These are phyloP conservation scores for Chondrostereum purpureum DNA, from an alignment of 1,284 basidiomycete genomes.

Conservation along the genomic window DNA sequence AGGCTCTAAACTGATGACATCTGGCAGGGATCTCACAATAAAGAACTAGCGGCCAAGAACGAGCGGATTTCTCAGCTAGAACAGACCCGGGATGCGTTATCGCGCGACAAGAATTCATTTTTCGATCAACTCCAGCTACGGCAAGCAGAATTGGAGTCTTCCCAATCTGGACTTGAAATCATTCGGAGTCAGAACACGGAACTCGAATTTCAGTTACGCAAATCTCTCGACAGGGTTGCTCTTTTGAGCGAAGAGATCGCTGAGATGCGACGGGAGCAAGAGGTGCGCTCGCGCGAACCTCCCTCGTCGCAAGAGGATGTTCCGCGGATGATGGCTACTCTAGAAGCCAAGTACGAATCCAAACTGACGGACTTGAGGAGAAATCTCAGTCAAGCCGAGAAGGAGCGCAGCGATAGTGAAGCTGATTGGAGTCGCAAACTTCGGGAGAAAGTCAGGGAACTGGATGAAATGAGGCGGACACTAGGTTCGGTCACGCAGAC, in stretches of 20 bases:
- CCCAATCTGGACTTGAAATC: slow-evolving; percentile 65
- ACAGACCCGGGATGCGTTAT: slow-evolving; percentile 57
- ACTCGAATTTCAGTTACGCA: slow-evolving; percentile 78
- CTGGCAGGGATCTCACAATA: slow-evolving; percentile 59
- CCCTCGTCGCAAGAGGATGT: slow-evolving; percentile 61
- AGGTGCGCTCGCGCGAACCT: slow-evolving; percentile 36
- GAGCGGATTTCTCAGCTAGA: slow-evolving; percentile 68
- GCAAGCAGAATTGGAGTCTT: slow-evolving; percentile 83
- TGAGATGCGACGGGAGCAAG: slow-evolving; percentile 57
- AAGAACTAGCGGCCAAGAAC: slow-evolving; percentile 59
- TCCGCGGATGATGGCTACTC: slow-evolving; percentile 67
- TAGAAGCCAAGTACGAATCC: slow-evolving; percentile 72
- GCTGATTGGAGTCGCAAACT: slow-evolving; percentile 81
- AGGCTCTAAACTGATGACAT: too few relatives aligned
- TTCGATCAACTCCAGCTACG: slow-evolving; percentile 83
- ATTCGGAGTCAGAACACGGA: slow-evolving; percentile 76
- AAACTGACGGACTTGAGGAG: slow-evolving; percentile 66
- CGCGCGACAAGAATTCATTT: slow-evolving; percentile 66
- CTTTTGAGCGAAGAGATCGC: slow-evolving; percentile 69
- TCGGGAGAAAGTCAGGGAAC: slow-evolving; percentile 67
- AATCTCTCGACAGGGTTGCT: slow-evolving; percentile 63
- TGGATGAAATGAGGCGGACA: slow-evolving; percentile 62
- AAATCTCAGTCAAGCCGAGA: slow-evolving; percentile 52
- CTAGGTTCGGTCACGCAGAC: slow-evolving; percentile 52
- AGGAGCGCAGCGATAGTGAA: slow-evolving; percentile 74